Evolutionary conservation across 2,329 filamentous ascomycete species (phyloP), one percentile per base, ranked within the genome.

Genomic region (Tolypocladium tropicale): DNA sequence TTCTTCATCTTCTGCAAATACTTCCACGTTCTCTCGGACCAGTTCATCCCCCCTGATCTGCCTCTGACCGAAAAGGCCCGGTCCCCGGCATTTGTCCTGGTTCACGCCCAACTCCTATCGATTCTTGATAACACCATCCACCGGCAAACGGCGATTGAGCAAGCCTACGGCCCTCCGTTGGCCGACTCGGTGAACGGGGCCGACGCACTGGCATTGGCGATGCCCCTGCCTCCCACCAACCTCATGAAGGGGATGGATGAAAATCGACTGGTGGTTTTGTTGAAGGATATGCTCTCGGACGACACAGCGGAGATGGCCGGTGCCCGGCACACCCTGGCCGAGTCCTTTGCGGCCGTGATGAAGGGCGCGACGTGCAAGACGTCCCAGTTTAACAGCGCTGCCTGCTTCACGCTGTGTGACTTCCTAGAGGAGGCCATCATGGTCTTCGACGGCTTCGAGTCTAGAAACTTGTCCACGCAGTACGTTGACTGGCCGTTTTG

Each of bases 1-100:
- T 90, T 96, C 67, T 96, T 93, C 72, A 87, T 95, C 49, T 96
- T 96, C 65, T 83, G 85, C 73, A 96, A 95, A 71, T 86, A 94
- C 67, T 95, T 88, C 64, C 88, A 93, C 68, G 80, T 93, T 23
- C 76, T 96, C 3, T 79, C 86, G 4, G 83, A 89, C 43, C 89
- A 94, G 58, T 88, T 88, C 61, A 76, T 88, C 62, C 84, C 86
- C 0, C 63, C 72, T 0, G 75, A 74, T 4, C 66, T 84, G 33
- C 74, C 81, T 2, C 68, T 83, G 18, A 64, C 72, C 0, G 79
- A 83, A 56, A 83, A 81, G 64, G 80, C 79, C 6, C 76, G 88
- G 52, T 84, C 87, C 1, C 92, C 92, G 6, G 91, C 85, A 0
- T 83, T 95, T 64, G 80, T 93, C 23, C 78, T 92, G 48, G 82